Evolutionary conservation across 2,329 filamentous ascomycete genomes (phyloP), one percentile per base, ranked within the genome.

Genomic region (Akanthomyces uredinophilus): DNA sequence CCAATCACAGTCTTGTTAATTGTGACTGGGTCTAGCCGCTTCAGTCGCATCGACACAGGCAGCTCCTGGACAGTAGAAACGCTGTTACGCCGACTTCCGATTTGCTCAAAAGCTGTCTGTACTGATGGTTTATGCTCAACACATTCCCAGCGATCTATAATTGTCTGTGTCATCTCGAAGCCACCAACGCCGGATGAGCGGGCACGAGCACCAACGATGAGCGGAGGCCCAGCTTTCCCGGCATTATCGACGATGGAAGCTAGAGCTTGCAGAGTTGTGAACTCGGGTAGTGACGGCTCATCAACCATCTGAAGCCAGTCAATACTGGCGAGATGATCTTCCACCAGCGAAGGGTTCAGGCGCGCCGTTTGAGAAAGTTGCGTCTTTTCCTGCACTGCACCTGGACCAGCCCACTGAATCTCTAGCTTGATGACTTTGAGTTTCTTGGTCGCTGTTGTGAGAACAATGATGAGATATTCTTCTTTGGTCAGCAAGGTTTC

Each of bases 91-190:
- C 88, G 85, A 49, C 73, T 73, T 8, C 86, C 85, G 29, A 95
- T 80, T 67, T 93, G 88, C 66, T 92, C 89, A 71, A 96, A 94
- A 14, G 88, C 89, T 2, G 87, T 77, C 70, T 95, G 90, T 8
- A 96, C 77, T 11, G 77, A 80, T 65, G 88, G 85, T n/a, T 82
- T 76, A 53, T 85, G 81, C 37, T 90, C 86, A 11, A 94, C 72
- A 16, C 96, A 77, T 67, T 95, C 88, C 94, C 94, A 98, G 65
- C 89, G 84, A 65, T 92, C 87, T 65, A 98, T 81, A 46, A 93
- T 83, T 67, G 88, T 96, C 67, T 89, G 86, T 0, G 85, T 78
- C 37, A 87, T 85, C 66, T 87, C 85, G 47, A 83, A 87, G 35
- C 87, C 66, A 78, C 80, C 61, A 79, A 77, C 65, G 75, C 74